Percentiles rank a stretch among this genome's conserved stretches.
Conservation (phyloP, 2,329 filamentous ascomycete species). For the Colletotrichum brevisporum region DNA sequence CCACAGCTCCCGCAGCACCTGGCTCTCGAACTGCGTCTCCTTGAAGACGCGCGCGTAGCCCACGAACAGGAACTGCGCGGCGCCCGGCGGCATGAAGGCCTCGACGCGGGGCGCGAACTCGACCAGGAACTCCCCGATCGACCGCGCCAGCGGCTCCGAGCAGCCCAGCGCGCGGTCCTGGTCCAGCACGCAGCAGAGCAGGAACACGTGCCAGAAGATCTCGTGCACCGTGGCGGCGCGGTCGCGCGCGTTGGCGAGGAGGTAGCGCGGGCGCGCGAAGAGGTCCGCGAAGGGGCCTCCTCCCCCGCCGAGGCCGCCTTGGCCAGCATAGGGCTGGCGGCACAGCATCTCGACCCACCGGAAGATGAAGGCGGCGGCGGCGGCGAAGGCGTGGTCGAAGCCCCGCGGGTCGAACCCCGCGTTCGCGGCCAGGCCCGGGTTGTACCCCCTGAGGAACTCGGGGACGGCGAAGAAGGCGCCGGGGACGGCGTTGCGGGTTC, state of each 20-base stretch:
- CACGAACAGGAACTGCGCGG: constrained; percentile 31
- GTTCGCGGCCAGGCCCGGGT: not conserved
- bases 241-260: constrained; percentile 28
- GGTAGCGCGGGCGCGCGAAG: constrained; percentile 28
- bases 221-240: constrained; percentile 19
- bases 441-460: constrained; percentile 34
- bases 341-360: constrained; percentile 29
- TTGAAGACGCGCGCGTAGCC: constrained; percentile 36
- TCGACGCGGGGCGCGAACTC: constrained; percentile 42
- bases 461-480: constrained; percentile 28
- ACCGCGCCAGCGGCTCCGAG: constrained; percentile 44
- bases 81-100: constrained; percentile 20
- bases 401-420: not conserved
- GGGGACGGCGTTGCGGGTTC: constrained; percentile 24
- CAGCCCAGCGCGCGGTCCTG: constrained; percentile 47
- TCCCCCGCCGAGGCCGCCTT: not conserved
- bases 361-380: constrained; percentile 31
- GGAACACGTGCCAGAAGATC: constrained; percentile 39
- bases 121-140: constrained; percentile 45
- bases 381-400: constrained; percentile 17
- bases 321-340: not conserved
- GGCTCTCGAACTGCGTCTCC: constrained; percentile 31
- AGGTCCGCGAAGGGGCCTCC: not conserved
- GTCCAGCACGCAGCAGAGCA: constrained; percentile 48
- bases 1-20: constrained; percentile 34